These are phyloP conservation scores for Boletus pseudo-olivaceus DNA, from an alignment of 768 basidiomycete genomes.

Conservation along the genomic window DNA sequence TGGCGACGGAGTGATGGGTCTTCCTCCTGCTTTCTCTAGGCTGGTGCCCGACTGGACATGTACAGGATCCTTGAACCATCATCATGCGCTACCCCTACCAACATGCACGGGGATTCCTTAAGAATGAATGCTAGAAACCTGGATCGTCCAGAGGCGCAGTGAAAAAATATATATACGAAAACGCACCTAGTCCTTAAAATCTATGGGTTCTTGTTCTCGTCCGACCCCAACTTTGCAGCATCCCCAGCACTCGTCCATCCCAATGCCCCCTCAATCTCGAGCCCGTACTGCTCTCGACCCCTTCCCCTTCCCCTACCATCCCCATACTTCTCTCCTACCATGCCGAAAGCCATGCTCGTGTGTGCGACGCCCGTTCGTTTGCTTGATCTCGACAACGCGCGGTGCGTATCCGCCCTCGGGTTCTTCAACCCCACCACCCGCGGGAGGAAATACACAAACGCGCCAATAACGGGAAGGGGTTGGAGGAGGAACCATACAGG, in stretches of 20 bases:
- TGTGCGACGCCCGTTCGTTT: constrained; percentile 62
- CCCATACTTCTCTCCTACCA: constrained; percentile 48
- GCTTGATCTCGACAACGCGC: constrained; percentile 62
- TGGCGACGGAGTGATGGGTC: neutral
- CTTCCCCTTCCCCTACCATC: constrained; percentile 45
- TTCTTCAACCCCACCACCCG: constrained; percentile 54
- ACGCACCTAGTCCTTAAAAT: neutral
- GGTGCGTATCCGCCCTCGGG: constrained; percentile 76
- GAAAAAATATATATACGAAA: constrained; percentile 1
- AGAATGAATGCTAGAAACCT: no score
- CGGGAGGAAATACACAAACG: constrained; percentile 84
- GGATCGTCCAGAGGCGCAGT: neutral
- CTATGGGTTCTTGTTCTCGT: constrained; percentile 16
- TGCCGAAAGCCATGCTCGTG: constrained; percentile 54
- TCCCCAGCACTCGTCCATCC: constrained; percentile 35
- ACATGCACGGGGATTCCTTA: no score
- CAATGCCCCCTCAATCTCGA: constrained; percentile 64
- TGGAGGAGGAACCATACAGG: constrained; percentile 72
- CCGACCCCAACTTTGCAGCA: constrained; percentile 12
- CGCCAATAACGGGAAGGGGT: constrained; percentile 63
- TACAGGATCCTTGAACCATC: no score
- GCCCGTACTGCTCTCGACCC: constrained; percentile 67
- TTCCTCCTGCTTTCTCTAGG: neutral
- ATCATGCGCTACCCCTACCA: neutral
- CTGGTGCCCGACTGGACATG: no score